Base-by-base conservation (phyloP, 305 asterid species). In the Solanum chacoense region DNA sequence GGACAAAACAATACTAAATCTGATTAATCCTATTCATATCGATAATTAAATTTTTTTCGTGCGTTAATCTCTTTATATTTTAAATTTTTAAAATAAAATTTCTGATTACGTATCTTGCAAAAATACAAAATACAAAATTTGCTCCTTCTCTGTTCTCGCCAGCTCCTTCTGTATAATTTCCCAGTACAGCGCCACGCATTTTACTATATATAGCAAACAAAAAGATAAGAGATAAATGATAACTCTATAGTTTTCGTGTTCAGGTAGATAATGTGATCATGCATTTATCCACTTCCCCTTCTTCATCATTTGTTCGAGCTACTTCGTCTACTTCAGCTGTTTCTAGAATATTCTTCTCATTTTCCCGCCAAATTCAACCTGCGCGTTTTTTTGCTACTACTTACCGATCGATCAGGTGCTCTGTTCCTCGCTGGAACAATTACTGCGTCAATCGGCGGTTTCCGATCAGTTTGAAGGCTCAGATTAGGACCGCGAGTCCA, bases 391-490 rank as follows among this genome's bases (percentile, higher is more conserved):
- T 34, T 83, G 71, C 89, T 80, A 37, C 86, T 88, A 91, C 92
- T 87, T n/a, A 89, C 76, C 92, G 94, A 36, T 90, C 94, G 77
- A 74, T 87, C 26, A 40, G 90, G 38, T 90, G 89, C 83, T 90
- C 94, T 34, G 88, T 92, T 45, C 86, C 93, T 86, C 91, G 93
- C 91, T 93, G 94, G 96, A 93, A 94, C 18, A 71, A 13, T 91
- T 93, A 91, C 96, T 93, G 95, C 42, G 93, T 83, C 88, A 92
- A 83, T 63, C 92, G 94, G 93, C 78, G 92, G 83, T 94, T 95
- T 42, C 95, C 94, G 87, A 80, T 89, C 81, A 91, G 92, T 93
- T 93, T 94, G 35, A 89, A 90, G 88, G 93, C 98, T 92, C 98
- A 91, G 94, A 95, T 91, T 94, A 93, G 94, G 87, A 84, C 91